phyloP scores from a whole-genome alignment of 805 yeast genomes.

The Saccharomycopsis guyanensis region DNA sequence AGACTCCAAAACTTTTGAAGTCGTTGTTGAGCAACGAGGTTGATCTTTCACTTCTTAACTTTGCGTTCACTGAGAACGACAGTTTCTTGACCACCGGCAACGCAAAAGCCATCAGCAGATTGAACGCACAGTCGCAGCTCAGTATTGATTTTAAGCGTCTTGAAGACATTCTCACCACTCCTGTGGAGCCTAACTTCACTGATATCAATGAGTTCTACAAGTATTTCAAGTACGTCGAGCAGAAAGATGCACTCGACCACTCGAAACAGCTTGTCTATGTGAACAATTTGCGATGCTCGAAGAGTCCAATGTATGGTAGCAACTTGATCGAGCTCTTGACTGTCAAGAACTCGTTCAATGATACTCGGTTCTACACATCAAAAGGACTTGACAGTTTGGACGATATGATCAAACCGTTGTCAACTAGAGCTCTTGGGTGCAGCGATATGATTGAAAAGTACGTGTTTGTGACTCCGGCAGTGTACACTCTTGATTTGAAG shows the following conservation, averaged over 20 bases:
- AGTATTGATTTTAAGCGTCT: slow-evolving; percentile 37
- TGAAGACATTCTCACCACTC: slow-evolving; percentile 30
- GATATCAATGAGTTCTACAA: slow-evolving; percentile 54
- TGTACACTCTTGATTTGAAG: slow-evolving; percentile 66
- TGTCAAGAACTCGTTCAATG: slow-evolving; percentile 27
- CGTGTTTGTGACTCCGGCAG: slow-evolving; percentile 85
- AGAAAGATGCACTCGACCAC: slow-evolving; percentile 42
- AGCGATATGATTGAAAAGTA: slow-evolving; percentile 54
- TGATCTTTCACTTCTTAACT: slow-evolving; percentile 52
- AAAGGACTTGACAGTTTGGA: slow-evolving; percentile 23
- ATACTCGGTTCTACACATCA: slow-evolving; percentile 9
- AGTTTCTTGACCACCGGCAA: slow-evolving; percentile 37
- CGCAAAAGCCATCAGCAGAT: slow-evolving; percentile 33
- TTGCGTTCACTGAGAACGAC: slow-evolving; percentile 45
- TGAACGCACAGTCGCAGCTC: slow-evolving; percentile 43
- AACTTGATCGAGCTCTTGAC: slow-evolving; percentile 42
- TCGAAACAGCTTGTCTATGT: slow-evolving; percentile 52
- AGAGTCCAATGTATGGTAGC: slow-evolving; percentile 60
- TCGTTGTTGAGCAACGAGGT: slow-evolving; percentile 33
- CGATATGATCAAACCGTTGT: slow-evolving; percentile 35
- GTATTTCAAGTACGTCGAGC: slow-evolving; percentile 44
- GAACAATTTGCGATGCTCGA: slow-evolving; percentile 57
- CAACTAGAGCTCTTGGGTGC: slow-evolving; percentile 34
- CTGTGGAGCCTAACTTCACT: slow-evolving; percentile 28
- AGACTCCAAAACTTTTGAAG: slow-evolving; percentile 36